Evolutionary conservation across 352 stramenopile genomes (phyloP), one percentile per base, ranked within the genome.

Genomic region (Pythium sukuiense): DNA sequence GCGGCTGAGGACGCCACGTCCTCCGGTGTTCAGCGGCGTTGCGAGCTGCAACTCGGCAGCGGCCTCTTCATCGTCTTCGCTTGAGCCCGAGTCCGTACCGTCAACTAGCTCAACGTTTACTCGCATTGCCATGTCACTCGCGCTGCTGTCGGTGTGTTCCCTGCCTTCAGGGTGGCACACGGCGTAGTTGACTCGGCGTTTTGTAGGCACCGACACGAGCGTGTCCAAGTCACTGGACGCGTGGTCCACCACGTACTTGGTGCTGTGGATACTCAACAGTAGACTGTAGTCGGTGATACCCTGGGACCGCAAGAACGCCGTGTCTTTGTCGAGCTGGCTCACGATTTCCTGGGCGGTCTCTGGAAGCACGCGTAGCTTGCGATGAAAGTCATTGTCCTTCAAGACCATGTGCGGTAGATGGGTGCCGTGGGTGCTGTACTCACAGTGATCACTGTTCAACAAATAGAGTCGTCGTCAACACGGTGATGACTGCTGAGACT

Each of bases 251-350:
- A 90, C 78, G 54, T 92, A 96, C 63, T 92, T 93, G 30, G 84
- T 90, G 64, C 81, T 92, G 74, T 93, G 85, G 3, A 97, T 78
- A 71, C 89, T 93, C 12, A 97, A 58, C 24, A 97, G 63, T 29
- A 97, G 63, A 26, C 81, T 93, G 72, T 97, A 97, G 74, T 97
- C 90, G 74, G 95, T 97, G 66, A 97, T 92, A 18, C 88, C 88
- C 65, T 94, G 81, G 11, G 76, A 69, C 26, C 79, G 77, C 32
- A 96, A 63, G 46, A 96, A 96, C 7, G 76, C 76, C 59, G 76
- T 90, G 54, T 96, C 88, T 12, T 63, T 74, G 49, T 87, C 78
- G 26, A 96, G 74, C 61, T 93, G 83, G 0, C 64, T 59, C 24
- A 93, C 77, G 35, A 93, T 79, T 20, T 76, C 77, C 18, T 84